phyloP scores from a whole-genome alignment of 2,329 filamentous ascomycete genomes.

The Sclerotinia glacialis region DNA sequence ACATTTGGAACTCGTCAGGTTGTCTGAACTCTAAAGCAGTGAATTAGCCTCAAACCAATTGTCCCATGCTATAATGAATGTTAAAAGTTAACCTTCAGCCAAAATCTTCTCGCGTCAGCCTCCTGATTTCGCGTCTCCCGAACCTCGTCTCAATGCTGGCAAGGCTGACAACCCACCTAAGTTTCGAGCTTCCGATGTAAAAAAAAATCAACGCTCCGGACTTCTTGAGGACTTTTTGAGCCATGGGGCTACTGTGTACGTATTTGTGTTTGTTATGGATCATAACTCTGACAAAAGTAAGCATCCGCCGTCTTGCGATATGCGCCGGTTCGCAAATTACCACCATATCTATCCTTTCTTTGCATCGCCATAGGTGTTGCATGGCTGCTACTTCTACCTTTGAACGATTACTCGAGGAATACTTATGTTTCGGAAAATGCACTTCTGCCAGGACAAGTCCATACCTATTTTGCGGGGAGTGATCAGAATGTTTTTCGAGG shows the following conservation, averaged over 20 bases:
- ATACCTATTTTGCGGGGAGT: slow-evolving; percentile 95
- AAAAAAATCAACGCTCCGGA: not conserved
- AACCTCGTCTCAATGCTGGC: slow-evolving; percentile 11
- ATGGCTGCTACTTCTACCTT: slow-evolving; percentile 86
- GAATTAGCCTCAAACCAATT: not conserved
- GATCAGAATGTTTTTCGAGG: slow-evolving; percentile 93
- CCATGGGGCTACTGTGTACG: slow-evolving; percentile 36
- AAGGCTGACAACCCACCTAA: slow-evolving; percentile 18
- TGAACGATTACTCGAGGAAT: slow-evolving; percentile 83
- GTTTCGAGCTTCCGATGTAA: slow-evolving; percentile 10
- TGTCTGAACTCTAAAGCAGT: not conserved
- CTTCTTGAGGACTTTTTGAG: not conserved
- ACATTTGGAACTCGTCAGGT: not conserved
- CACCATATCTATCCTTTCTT: slow-evolving; percentile 81
- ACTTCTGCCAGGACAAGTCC: slow-evolving; percentile 89
- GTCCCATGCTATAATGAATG: not conserved
- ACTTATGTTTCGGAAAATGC: slow-evolving; percentile 99
- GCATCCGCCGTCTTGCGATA: slow-evolving; percentile 67
- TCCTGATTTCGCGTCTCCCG: slow-evolving; percentile 16
- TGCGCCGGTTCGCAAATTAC: slow-evolving; percentile 79
- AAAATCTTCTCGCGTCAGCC: slow-evolving; percentile 19
- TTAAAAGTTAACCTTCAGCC: not conserved
- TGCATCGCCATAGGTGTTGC: slow-evolving; percentile 81
- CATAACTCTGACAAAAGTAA: slow-evolving; percentile 30
- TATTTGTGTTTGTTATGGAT: not conserved